phyloP scores from a whole-genome alignment of 352 stramenopile species.

The Globisporangium rhizosaccharum region DNA sequence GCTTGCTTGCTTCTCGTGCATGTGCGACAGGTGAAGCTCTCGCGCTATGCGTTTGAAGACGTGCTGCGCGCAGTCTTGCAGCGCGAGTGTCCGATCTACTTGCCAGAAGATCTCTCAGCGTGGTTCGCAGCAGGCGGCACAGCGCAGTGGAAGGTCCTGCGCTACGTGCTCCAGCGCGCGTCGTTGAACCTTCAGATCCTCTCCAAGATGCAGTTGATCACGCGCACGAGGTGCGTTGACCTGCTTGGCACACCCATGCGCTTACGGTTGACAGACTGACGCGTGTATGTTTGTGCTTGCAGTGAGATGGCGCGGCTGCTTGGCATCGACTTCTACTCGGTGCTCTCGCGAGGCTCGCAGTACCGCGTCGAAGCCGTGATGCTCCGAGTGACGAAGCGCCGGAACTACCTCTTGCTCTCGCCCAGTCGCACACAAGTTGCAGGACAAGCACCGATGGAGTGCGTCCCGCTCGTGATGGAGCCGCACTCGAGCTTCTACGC shows the following conservation, averaged over 20 bases:
- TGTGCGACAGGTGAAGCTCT: constrained; percentile 66
- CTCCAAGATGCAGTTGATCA: constrained; percentile 83
- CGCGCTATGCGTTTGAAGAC: constrained; percentile 75
- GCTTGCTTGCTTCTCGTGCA: not conserved
- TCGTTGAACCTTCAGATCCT: constrained; percentile 72
- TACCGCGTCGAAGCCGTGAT: constrained; percentile 93
- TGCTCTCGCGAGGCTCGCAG: constrained; percentile 90
- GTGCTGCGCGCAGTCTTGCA: constrained; percentile 65
- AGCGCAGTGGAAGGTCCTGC: constrained; percentile 47
- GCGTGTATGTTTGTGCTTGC: not conserved
- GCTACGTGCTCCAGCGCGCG: constrained; percentile 42
- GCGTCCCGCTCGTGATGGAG: constrained; percentile 94
- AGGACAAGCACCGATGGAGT: constrained; percentile 88
- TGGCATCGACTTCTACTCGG: constrained; percentile 93
- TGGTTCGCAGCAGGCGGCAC: constrained; percentile 46
- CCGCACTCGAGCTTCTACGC: constrained; percentile 94
- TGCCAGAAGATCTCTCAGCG: constrained; percentile 38
- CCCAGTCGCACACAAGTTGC: constrained; percentile 81
- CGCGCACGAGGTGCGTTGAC: constrained; percentile 47
- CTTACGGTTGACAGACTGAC: not conserved
- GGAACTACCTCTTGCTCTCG: constrained; percentile 83
- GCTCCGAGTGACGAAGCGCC: constrained; percentile 86
- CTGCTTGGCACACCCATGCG: too few relatives aligned
- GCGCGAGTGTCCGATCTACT: constrained; percentile 58
- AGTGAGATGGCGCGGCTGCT: constrained; percentile 92